phyloP scores from a whole-genome alignment of 129 eudicot species.

The Solidago caesia region DNA sequence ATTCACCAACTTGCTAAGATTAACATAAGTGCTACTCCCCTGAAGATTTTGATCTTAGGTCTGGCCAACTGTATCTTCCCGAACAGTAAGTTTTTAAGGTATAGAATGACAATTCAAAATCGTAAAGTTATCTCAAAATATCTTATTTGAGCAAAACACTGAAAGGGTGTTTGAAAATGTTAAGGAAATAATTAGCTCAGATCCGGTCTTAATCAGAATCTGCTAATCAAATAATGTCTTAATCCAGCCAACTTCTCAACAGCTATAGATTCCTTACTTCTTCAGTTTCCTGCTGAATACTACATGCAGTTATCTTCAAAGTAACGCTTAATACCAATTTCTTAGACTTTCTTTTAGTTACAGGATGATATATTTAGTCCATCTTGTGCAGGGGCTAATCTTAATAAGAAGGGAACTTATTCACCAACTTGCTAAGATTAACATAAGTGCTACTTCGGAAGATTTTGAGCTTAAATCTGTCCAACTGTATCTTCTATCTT shows the following conservation, averaged over 20 bases:
- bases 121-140: neutral
- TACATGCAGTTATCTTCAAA: neutral
- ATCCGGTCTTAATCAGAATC: neutral
- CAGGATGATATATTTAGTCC: neutral
- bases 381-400: conserved; percentile 39
- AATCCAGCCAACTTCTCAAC: too few species aligned
- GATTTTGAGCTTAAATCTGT: neutral
- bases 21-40: neutral
- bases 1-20: conserved; percentile 16
- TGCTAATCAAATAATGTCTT: neutral
- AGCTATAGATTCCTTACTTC: too few species aligned
- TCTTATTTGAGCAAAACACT: neutral
- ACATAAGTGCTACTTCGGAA: neutral
- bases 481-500: neutral
- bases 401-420: conserved; percentile 50
- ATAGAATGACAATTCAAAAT: neutral
- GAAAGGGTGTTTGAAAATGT: too few species aligned
- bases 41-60: neutral
- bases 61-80: neutral
- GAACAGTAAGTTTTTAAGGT: neutral
- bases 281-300: neutral
- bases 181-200: neutral
- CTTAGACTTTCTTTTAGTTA: neutral
- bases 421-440: neutral
- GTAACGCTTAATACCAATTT: neutral